phyloP scores from a whole-genome alignment of 2,329 filamentous ascomycete genomes.

The Coniochaeta prunicola region DNA sequence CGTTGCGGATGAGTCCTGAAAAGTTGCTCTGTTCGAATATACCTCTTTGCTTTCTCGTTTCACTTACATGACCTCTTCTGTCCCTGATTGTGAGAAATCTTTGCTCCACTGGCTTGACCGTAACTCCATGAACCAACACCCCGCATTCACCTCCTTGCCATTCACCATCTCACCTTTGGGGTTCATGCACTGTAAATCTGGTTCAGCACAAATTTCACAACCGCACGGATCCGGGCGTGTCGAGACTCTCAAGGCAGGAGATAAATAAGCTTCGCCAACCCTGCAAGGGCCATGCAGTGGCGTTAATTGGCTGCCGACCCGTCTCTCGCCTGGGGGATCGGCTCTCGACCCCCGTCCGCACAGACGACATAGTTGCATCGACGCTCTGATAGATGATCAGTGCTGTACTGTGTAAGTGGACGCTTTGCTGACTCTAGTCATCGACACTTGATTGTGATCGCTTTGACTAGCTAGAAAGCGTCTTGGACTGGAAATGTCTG shows the following conservation, averaged over 20 bases:
- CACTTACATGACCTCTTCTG: background rate
- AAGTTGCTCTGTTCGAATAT: background rate
- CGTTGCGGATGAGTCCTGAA: constrained; percentile 10
- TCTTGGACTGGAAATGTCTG: background rate
- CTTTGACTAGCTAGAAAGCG: no score
- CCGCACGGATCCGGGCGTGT: background rate
- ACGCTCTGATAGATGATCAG: background rate
- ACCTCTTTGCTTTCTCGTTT: background rate
- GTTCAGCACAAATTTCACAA: background rate
- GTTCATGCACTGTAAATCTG: background rate
- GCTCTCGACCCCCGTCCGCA: background rate
- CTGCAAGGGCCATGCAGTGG: background rate
- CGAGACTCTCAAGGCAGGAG: background rate
- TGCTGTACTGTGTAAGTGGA: background rate
- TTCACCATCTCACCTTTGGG: background rate
- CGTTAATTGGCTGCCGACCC: background rate
- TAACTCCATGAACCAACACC: background rate
- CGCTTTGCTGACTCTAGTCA: no score
- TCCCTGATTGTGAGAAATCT: background rate
- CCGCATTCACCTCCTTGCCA: background rate
- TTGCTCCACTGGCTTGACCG: background rate
- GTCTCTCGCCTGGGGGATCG: background rate
- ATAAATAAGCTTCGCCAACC: background rate
- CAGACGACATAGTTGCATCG: background rate
- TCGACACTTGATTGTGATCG: no score